Evolutionary conservation across 371 early-diverging fungal genomes (phyloP), one percentile per base, ranked within the genome.

Genomic region (Mortierella sp.): DNA sequence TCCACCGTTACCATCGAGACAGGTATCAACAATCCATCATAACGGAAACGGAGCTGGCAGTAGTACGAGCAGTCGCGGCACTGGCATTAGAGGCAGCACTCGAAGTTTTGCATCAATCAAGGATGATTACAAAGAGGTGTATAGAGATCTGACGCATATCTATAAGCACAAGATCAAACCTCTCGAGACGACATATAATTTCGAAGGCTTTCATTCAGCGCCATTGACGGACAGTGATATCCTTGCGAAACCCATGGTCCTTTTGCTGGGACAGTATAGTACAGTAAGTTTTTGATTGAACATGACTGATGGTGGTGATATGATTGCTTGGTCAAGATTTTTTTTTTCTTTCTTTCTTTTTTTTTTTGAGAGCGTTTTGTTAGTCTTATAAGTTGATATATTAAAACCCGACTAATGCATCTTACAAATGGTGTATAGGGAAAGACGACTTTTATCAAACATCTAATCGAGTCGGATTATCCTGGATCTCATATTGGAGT

Each of bases 401-500:
- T 36, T 36, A 36, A 3, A 5, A 6, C 7, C 36, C 36, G 6
- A 6, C 36, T 36, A n/a, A 21, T 32, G 4, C 5, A 1, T 48
- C 63, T 47, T 1, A 47, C 19, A 10, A 9, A 50, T 36, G 47
- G 47, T 53, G 21, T n/a, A 36, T 78, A 88, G 90, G 95, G 95
- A 64, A 96, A 96, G 83, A 93, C 94, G 3, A 94, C 95, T 0
- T 95, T 96, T 76, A 93, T 96, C 67, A 91, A 94, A 64, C 90
- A 94, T 76, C 80, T 96, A n/a, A 86, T 95, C 41, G 95, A 92
- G 59, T 89, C 90, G 59, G 86, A 90, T 13, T 96, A 96, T 75
- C 96, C 95, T 7, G 96, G 95, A 33, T 87, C 91, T 32, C 94
- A 95, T 71, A 93, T 96, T 69, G 96, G 95, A 16, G 94, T 94